Percentiles rank a stretch among this genome's conserved stretches.
phyloP scores from a whole-genome alignment of 1,139 yeast genomes.

The Candida sp. region DNA sequence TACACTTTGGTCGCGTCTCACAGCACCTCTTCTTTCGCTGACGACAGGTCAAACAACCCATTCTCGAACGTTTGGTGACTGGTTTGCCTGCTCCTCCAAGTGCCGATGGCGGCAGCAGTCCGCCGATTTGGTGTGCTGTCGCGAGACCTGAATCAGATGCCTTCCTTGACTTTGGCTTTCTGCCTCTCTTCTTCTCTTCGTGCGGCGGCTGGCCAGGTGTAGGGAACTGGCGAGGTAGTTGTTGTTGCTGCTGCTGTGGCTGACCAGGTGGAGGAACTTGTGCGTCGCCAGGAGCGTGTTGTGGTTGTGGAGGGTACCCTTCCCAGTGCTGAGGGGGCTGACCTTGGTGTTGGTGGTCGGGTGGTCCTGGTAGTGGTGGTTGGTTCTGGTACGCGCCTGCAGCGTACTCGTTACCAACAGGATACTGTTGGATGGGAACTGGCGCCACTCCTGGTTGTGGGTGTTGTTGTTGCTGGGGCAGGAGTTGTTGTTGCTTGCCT shows the following conservation, averaged over 20 bases:
- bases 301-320: constrained; percentile 5
- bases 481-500: background rate
- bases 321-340: constrained; percentile 8
- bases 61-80: constrained; percentile 39
- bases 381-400: constrained; percentile 1
- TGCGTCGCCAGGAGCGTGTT: background rate
- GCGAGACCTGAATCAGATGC: background rate
- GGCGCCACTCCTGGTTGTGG: constrained; percentile 6
- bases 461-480: constrained; percentile 4
- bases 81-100: constrained; percentile 13
- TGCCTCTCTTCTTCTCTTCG: constrained; percentile 10
- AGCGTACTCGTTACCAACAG: background rate
- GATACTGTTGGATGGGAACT: constrained; percentile 5
- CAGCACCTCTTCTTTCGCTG: constrained; percentile 51
- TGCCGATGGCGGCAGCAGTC: background rate
- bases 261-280: constrained; percentile 4
- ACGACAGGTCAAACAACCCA: constrained; percentile 53
- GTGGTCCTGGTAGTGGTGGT: constrained; percentile 2
- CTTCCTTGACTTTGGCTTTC: constrained; percentile 10
- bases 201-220: constrained; percentile 3
- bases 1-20: constrained; percentile 45
- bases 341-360: constrained; percentile 5
- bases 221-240: background rate
- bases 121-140: background rate
- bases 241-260: constrained; percentile 4